Conservation (phyloP, 1,139 yeast species). For the Debaryomyces fabryi region DNA sequence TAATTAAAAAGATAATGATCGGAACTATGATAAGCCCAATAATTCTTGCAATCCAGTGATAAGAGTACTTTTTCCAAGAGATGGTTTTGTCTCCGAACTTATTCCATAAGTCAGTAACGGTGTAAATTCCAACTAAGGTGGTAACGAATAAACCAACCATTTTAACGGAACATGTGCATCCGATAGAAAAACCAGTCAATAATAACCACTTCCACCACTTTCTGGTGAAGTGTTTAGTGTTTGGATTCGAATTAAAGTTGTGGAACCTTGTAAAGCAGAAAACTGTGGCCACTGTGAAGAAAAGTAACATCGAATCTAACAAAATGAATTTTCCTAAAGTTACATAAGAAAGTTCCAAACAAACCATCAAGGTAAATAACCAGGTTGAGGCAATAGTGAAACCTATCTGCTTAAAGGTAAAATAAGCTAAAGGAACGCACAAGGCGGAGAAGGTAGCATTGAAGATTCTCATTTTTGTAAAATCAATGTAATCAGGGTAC, state of each 20-base stretch:
- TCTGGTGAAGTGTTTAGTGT: slow-evolving; percentile 56
- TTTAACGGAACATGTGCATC: slow-evolving; percentile 81
- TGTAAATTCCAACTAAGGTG: slow-evolving; percentile 73
- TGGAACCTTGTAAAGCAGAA: slow-evolving; percentile 80
- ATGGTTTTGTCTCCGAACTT: slow-evolving; percentile 62
- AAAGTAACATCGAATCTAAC: slow-evolving; percentile 92
- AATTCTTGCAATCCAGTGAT: slow-evolving; percentile 70
- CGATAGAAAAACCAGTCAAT: slow-evolving; percentile 72
- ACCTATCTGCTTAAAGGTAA: slow-evolving; percentile 84
- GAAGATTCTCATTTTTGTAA: slow-evolving; percentile 89
- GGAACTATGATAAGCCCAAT: slow-evolving; percentile 66
- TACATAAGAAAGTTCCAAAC: slow-evolving; percentile 82
- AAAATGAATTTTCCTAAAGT: slow-evolving; percentile 91
- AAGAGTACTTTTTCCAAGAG: slow-evolving; percentile 50
- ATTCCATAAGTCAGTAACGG: slow-evolving; percentile 72
- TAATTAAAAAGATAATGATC: slow-evolving; percentile 57
- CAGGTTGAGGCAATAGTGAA: slow-evolving; percentile 81
- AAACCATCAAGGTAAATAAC: slow-evolving; percentile 85
- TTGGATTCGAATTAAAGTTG: slow-evolving; percentile 55
- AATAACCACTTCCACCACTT: slow-evolving; percentile 96
- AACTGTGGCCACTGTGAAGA: slow-evolving; percentile 86
- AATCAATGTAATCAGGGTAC: slow-evolving; percentile 87
- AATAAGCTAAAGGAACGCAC: slow-evolving; percentile 93
- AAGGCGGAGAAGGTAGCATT: slow-evolving; percentile 88
- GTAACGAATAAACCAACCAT: slow-evolving; percentile 85